Conservation (phyloP, 257 asterid genomes). For the Solanum boliviense region DNA sequence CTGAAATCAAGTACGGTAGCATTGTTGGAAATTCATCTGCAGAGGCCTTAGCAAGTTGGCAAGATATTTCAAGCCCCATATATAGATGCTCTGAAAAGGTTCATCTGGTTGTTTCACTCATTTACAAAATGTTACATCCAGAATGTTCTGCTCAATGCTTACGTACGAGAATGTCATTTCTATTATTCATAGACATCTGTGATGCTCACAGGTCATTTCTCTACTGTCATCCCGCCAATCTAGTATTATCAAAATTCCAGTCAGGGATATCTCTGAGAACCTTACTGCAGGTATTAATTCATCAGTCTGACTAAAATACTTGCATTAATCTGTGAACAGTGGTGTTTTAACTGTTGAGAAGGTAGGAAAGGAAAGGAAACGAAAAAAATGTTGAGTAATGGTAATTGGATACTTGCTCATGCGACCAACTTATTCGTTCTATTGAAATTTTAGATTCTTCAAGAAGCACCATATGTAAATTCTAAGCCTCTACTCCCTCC, state of each 20-base stretch:
- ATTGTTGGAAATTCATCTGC: conserved; percentile 23
- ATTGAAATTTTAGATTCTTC: not conserved
- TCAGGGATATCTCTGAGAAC: conserved; percentile 34
- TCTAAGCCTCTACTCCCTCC: not conserved
- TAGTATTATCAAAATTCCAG: conserved; percentile 60
- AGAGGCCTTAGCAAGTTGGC: conserved; percentile 66
- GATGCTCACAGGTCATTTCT: conserved; percentile 44
- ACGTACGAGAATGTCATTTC: not conserved
- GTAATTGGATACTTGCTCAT: not conserved
- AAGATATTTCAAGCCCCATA: conserved; percentile 51
- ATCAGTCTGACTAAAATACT: not conserved
- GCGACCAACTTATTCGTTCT: not conserved
- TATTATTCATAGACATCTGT: not conserved
- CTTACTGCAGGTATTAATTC: conserved; percentile 40
- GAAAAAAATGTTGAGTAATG: not conserved
- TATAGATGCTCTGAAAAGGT: conserved; percentile 61
- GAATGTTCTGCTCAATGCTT: not conserved
- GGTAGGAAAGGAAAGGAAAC: not conserved
- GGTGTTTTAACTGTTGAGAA: not conserved
- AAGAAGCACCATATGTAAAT: not conserved
- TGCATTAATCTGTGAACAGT: not conserved
- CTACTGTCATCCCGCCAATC: conserved; percentile 48
- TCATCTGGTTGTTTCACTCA: not conserved
- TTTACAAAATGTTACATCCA: not conserved
- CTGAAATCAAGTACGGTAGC: conserved; percentile 71